Base-by-base conservation (phyloP, 345 rosid species). In the Euphorbia lathyris region DNA sequence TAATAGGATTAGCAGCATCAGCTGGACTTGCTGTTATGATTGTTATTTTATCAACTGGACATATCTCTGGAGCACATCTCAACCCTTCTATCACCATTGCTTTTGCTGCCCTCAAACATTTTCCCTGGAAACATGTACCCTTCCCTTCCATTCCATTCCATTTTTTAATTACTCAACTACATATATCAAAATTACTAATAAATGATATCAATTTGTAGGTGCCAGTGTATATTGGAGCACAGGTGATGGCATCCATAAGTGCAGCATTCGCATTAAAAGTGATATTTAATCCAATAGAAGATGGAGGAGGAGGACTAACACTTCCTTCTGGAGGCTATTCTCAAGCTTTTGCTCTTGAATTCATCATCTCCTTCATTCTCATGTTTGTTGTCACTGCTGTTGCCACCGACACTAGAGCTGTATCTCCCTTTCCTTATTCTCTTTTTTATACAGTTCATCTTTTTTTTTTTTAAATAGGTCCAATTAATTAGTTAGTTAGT, bases 341-440 rank as follows among this genome's bases (percentile, higher is more conserved):
- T 19, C 86, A 85, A 83, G 95, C 97, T 63, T 92, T 92, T 71
- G 90, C 88, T n/a, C 79, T 88, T 83, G 98, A 93, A 77, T 88
- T 93, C 42, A 88, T 88, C 10, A 87, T 90, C 51, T 81, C 87
- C 72, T 93, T 93, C 81, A 88, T 78, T 79, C 97, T 90, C 85
- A 93, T 93, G 98, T 93, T 90, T 58, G 97, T 90, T 17, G 90
- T 88, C 83, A 90, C 97, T 38, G 97, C 95, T 52, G 91, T 90
- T 1, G 90, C 98, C 82, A 93, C 98, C 77, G 95, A 93, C 92
- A 93, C 91, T 0, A 83, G 91, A 87, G 97, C 98, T 73, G 95
- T 93, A 83, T 70, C 88, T 59, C 27, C 26, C 40, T 4, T 42
- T 0, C 8, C 0, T 32, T 32, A 2, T 32, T 32, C 5, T 32